Base-by-base conservation (phyloP, 176 grass and related monocot genomes). In the Musa schizocarpa region DNA sequence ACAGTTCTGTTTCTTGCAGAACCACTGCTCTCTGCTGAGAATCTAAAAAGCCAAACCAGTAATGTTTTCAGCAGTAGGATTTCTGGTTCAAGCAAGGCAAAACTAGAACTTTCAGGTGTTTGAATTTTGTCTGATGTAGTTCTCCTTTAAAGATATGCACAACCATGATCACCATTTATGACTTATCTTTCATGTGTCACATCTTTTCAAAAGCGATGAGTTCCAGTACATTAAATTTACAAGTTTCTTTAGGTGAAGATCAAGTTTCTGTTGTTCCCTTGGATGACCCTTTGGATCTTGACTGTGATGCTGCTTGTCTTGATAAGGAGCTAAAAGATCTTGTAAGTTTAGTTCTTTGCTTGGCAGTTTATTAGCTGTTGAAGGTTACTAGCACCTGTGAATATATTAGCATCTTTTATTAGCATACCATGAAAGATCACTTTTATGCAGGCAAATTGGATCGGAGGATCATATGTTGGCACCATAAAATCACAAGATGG, bases 321-420 rank as follows among this genome's bases (percentile, higher is more conserved):
- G 90, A 93, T 74, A 81, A 83, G 63, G 88, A 98, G 74, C 77
- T 98, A 65, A 80, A 65, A 34, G 49, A 90, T 75, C 85, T 98
- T 70, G 90, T 93, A 89, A 85, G 74, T 62, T 65, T 25, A 20
- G 65, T 73, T 14, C 53, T 81, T 63, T 27, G 1, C 13, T 68
- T 34, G 17, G 17, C 20, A 17, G 5, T 34, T 43, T 8, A 48
- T 68, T 48, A 48, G 11, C 27, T 67, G 13, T 20, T 43, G 19
- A 43, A 34, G 29, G 34, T 43, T 43, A 43, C 0, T 43, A 43
- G 29, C 29, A 2, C 29, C 29, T 29, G 29, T 29, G 29, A 29
- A 29, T 43, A 43, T 43, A 43, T 43, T 43, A 43, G 4, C 0
- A 43, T 43, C 34, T 43, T 43, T 43, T 43, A 43, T 43, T 43